Conservation (phyloP, 2,329 filamentous ascomycete species). For the Aureobasidium melanogenum region DNA sequence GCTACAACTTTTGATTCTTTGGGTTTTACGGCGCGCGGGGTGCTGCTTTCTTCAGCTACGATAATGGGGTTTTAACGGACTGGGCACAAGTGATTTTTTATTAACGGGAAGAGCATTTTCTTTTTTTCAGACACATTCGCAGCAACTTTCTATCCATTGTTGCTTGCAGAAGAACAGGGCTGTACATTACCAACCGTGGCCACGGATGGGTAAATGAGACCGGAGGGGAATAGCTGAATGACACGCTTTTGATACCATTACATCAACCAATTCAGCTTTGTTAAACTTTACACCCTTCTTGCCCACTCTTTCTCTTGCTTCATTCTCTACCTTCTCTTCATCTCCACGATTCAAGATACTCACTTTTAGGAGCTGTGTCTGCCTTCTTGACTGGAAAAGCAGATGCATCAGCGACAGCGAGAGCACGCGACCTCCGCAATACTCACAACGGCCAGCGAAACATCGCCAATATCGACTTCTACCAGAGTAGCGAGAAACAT, state of each 20-base stretch:
- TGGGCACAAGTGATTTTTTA: constrained; percentile 13
- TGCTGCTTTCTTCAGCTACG: constrained; percentile 14
- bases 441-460: background rate
- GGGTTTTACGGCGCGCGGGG: constrained; percentile 15
- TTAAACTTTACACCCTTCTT: background rate
- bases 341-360: background rate
- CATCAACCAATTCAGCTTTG: constrained; percentile 10
- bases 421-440: background rate
- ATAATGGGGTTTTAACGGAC: constrained; percentile 17
- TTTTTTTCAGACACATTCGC: background rate
- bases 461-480: background rate
- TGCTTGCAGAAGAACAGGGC: constrained; percentile 30
- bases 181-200: constrained; percentile 65
- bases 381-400: background rate
- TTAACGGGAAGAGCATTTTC: constrained; percentile 11
- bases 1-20: constrained; percentile 14
- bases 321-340: background rate
- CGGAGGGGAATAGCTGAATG: constrained; percentile 11
- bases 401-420: background rate
- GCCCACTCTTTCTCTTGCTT: background rate
- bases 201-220: constrained; percentile 30
- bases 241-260: constrained; percentile 14
- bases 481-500: background rate
- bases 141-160: background rate
- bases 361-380: background rate